A percentile compares a stretch with the other conserved stretches of the same genome.
These are phyloP conservation scores for Penicillium macrosclerotiorum DNA, from an alignment of 495 filamentous ascomycete genomes.

Conservation along the genomic window DNA sequence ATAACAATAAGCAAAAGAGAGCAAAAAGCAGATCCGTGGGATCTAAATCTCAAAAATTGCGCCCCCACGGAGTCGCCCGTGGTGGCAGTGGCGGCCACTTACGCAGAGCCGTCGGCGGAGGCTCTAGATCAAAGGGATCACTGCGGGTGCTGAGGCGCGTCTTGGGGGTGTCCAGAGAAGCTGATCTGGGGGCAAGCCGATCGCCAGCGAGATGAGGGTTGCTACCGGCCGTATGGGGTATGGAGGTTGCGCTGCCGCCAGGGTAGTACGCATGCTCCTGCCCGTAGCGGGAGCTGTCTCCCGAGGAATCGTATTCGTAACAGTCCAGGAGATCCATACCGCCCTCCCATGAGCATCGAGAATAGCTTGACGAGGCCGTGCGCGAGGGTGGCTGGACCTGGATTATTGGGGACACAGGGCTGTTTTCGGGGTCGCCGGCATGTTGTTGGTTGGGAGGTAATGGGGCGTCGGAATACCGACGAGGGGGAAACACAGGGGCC, in stretches of 20 bases:
- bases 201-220: no score
- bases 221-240: no score
- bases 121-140: conserved; percentile 65
- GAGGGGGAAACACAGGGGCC: conserved; percentile 3
- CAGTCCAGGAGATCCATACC: neutral
- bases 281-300: neutral
- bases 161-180: neutral
- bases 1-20: no score
- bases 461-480: neutral
- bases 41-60: no score
- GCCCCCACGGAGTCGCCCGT: conserved; percentile 1
- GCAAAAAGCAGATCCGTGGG: no score
- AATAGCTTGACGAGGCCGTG: conserved; percentile 22
- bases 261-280: conserved; percentile 19
- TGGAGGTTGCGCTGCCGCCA: conserved; percentile 21
- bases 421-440: conserved; percentile 11
- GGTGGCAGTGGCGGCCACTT: conserved; percentile 10
- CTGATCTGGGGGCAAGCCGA: conserved; percentile 5
- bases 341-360: conserved; percentile 10
- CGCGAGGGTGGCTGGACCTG: conserved; percentile 12
- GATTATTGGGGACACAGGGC: conserved; percentile 6
- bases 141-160: conserved; percentile 46
- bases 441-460: neutral
- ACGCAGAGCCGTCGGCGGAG: conserved; percentile 29
- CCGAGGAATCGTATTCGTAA: neutral